These are phyloP conservation scores for Dimocarpus longan DNA, from an alignment of 345 rosid genomes.

Conservation along the genomic window DNA sequence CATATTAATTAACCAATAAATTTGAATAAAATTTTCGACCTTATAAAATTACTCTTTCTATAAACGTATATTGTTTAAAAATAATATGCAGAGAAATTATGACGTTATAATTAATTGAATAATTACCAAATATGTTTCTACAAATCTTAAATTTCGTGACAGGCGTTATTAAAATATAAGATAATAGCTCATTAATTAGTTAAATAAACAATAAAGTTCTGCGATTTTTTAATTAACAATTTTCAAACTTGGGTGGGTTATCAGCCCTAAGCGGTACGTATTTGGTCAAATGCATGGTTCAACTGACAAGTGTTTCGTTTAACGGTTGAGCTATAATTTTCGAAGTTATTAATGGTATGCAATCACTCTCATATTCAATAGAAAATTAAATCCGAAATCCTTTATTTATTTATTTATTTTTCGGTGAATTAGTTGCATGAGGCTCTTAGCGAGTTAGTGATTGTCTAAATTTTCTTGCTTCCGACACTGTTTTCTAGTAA, in stretches of 20 bases:
- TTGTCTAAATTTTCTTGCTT: neutral
- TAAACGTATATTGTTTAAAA: too few relatives aligned
- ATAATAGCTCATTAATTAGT: too few relatives aligned
- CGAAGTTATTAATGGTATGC: neutral
- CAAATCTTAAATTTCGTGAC: too few relatives aligned
- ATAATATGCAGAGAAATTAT: too few relatives aligned
- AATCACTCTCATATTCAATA: neutral
- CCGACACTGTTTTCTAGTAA: conserved; percentile 36
- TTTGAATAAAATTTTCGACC: too few relatives aligned
- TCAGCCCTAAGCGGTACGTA: neutral
- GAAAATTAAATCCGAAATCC: neutral
- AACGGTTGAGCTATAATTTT: neutral
- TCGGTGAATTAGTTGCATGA: neutral
- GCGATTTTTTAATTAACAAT: too few relatives aligned
- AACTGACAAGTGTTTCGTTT: neutral
- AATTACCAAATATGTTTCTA: too few relatives aligned
- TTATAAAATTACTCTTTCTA: too few relatives aligned
- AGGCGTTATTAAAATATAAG: too few relatives aligned
- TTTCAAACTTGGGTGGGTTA: neutral
- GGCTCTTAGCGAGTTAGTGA: neutral
- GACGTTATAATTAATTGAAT: too few relatives aligned
- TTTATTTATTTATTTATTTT: neutral
- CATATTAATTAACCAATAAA: too few relatives aligned
- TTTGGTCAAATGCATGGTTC: neutral
- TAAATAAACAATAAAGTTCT: too few relatives aligned